Percentiles rank a stretch among this genome's conserved stretches.
Conservation (phyloP, 1,139 yeast genomes). For the Kodamaea derodonti region DNA sequence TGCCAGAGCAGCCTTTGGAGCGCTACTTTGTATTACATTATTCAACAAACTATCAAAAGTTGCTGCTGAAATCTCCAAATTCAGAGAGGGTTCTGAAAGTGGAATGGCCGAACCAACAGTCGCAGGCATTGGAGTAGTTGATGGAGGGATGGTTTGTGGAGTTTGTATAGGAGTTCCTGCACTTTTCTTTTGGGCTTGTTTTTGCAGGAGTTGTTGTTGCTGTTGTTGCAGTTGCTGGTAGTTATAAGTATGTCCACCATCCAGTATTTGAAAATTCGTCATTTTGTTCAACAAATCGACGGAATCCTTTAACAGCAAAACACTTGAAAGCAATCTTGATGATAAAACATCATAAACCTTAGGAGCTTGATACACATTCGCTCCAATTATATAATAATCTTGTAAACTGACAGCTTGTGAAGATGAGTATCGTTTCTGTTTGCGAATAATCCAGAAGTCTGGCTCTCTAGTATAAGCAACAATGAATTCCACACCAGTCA, state of each 20-base stretch:
- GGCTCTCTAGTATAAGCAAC: constrained; percentile 78
- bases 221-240: constrained; percentile 9
- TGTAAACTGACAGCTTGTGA: constrained; percentile 49
- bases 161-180: constrained; percentile 13
- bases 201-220: constrained; percentile 7
- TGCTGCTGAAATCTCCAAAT: constrained; percentile 23
- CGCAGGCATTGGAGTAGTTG: constrained; percentile 13
- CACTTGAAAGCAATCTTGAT: constrained; percentile 36
- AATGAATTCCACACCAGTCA: constrained; percentile 84
- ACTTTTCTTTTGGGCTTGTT: constrained; percentile 4
- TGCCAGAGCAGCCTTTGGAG: constrained; percentile 6
- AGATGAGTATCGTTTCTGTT: constrained; percentile 63
- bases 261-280: constrained; percentile 33
- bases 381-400: constrained; percentile 86
- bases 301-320: constrained; percentile 34
- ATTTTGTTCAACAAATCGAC: constrained; percentile 32
- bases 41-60: constrained; percentile 32
- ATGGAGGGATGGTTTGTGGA: constrained; percentile 17
- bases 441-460: constrained; percentile 85
- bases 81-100: constrained; percentile 9
- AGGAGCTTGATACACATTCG: constrained; percentile 92
- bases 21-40: constrained; percentile 21
- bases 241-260: constrained; percentile 35
- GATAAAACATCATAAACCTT: constrained; percentile 38
- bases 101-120: constrained; percentile 14